These are phyloP conservation scores for Powellomyces hirtus DNA, from an alignment of 192 early-diverging fungal species.

Conservation along the genomic window DNA sequence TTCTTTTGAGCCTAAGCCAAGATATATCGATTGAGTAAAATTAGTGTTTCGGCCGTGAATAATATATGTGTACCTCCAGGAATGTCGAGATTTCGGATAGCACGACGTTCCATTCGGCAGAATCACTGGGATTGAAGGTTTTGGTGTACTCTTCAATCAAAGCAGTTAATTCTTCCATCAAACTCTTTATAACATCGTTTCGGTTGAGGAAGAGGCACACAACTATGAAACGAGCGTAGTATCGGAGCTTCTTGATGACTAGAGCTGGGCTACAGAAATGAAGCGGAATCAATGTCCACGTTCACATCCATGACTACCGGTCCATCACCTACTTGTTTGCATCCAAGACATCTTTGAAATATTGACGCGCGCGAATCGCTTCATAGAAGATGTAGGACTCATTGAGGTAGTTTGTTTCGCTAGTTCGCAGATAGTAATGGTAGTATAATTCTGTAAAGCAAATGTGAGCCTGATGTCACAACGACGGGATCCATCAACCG, in stretches of 20 bases:
- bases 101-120: constrained; percentile 79
- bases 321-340: constrained; percentile 71
- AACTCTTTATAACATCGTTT: constrained; percentile 70
- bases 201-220: constrained; percentile 88
- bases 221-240: constrained; percentile 96
- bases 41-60: no score
- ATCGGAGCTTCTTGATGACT: constrained; percentile 96
- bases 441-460: constrained; percentile 51
- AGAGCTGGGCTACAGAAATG: constrained; percentile 65
- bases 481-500: constrained; percentile 25
- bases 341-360: constrained; percentile 93
- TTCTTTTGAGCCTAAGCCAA: constrained; percentile 81
- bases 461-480: no score
- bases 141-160: constrained; percentile 87
- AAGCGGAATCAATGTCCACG: background rate
- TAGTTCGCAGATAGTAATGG: constrained; percentile 74
- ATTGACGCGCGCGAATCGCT: constrained; percentile 89
- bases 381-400: constrained; percentile 96
- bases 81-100: constrained; percentile 65
- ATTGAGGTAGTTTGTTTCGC: constrained; percentile 93
- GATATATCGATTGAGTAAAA: no score
- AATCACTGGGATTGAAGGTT: constrained; percentile 84
- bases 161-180: constrained; percentile 80
- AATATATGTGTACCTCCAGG: constrained; percentile 75
- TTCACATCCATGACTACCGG: background rate